phyloP scores from a whole-genome alignment of 441 rosid species.

The Viola pubescens region DNA sequence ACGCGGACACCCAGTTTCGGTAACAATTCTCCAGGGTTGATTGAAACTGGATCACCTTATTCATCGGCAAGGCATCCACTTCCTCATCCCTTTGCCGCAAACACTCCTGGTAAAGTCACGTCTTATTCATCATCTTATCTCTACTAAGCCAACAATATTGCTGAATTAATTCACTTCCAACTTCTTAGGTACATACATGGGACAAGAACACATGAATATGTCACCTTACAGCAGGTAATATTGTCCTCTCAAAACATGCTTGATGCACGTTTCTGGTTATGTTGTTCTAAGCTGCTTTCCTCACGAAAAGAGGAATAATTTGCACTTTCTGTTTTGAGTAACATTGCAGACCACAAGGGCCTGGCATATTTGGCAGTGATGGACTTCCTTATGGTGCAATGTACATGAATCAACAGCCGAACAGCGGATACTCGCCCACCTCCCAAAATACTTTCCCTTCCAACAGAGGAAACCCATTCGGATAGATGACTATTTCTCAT shows the following conservation, averaged over 20 bases:
- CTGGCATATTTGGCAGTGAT: conserved; percentile 21
- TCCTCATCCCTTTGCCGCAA: conserved; percentile 25
- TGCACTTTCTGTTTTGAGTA: conserved; percentile 8
- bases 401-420: conserved; percentile 24
- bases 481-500: conserved; percentile 16
- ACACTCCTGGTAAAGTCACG: conserved; percentile 32
- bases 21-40: conserved; percentile 24
- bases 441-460: conserved; percentile 31
- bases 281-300: background rate
- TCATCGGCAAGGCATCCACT: conserved; percentile 22
- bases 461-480: conserved; percentile 52
- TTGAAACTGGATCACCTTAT: conserved; percentile 33
- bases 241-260: background rate
- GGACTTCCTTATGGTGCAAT: conserved; percentile 18
- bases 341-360: conserved; percentile 33
- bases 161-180: conserved; percentile 15
- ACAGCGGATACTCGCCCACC: conserved; percentile 26
- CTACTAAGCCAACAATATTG: background rate
- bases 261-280: background rate
- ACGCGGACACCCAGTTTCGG: conserved; percentile 19
- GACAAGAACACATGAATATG: conserved; percentile 29
- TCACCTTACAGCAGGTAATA: conserved; percentile 39
- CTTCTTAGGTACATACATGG: conserved; percentile 39
- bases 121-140: conserved; percentile 2
- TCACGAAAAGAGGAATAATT: background rate